Base-by-base conservation (phyloP, 805 yeast species). In the Nakazawaea peltata region DNA sequence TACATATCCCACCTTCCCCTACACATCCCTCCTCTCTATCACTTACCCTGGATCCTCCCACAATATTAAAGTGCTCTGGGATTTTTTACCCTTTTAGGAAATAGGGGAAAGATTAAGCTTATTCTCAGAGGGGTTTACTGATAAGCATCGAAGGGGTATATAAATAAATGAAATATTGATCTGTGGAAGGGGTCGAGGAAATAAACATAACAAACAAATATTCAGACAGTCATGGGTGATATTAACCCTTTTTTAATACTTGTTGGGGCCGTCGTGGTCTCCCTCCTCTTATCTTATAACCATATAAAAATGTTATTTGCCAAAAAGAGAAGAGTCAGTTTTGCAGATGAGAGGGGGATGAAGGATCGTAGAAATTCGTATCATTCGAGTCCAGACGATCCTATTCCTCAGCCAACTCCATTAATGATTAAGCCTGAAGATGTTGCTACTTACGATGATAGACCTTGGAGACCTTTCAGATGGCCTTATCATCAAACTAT, bases 401-500 rank as follows among this genome's bases (percentile, higher is more conserved):
- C 58, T 14, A 46, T 51, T 10, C 72, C 74, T 8, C 50, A 51
- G 27, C 79, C 81, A 15, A 67, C 76, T 0, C 82, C 85, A 0
- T 56, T 78, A 19, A 61, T 61, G 57, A 69, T 80, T 34, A 77
- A 82, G 0, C 82, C 83, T 2, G 85, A 80, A 32, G 74, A 76
- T 45, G 81, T 78, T 9, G 59, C 61, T 42, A 68, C 66, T 17
- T 76, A 77, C 48, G 84, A 80, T 45, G 87, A 77, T 46, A 63
- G 87, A 50, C 86, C 87, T 10, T 80, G 87, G 87, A 64, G 87
- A 56, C 86, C 86, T 7, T 80, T 80, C 57, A 62, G 87, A 48
- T 77, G 82, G 78, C 87, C 87, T 19, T 80, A 80, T 49, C 85
- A 79, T 53, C 87, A 80, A 54, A 80, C 86, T 2, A 80, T 80